These are phyloP conservation scores for Camptophora hylomeconis DNA, from an alignment of 2,329 filamentous ascomycete species.

Conservation along the genomic window DNA sequence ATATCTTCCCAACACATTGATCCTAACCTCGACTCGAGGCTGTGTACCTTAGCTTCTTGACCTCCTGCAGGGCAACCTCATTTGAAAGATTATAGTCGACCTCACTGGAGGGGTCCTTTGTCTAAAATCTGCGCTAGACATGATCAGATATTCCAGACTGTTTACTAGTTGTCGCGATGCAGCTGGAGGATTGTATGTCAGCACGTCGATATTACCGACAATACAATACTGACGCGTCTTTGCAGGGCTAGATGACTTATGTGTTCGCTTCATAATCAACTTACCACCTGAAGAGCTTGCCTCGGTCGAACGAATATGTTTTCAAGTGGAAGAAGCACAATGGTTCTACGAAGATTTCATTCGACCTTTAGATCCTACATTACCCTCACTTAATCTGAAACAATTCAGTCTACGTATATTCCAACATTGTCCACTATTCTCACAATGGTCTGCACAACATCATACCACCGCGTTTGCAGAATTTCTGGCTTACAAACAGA, in stretches of 20 bases:
- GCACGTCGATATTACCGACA: not conserved
- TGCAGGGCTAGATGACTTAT: slow-evolving; percentile 88
- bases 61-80: slow-evolving; percentile 12
- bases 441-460: slow-evolving; percentile 62
- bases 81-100: too few relatives aligned
- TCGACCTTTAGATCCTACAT: slow-evolving; percentile 67
- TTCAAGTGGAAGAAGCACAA: slow-evolving; percentile 97
- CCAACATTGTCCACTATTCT: slow-evolving; percentile 80
- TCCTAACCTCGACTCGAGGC: too few relatives aligned
- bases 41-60: slow-evolving; percentile 18
- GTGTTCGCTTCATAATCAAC: slow-evolving; percentile 96
- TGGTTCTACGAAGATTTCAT: slow-evolving; percentile 99
- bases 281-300: slow-evolving; percentile 81
- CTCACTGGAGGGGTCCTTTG: slow-evolving; percentile 2
- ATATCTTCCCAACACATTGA: too few relatives aligned
- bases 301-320: slow-evolving; percentile 87
- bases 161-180: slow-evolving; percentile 48
- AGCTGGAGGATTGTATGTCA: slow-evolving; percentile 70
- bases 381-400: slow-evolving; percentile 75
- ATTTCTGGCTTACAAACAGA: slow-evolving; percentile 87
- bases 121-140: slow-evolving; percentile 30
- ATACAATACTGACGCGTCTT: slow-evolving; percentile 2
- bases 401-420: slow-evolving; percentile 85
- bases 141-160: slow-evolving; percentile 43
- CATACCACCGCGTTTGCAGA: slow-evolving; percentile 77